A percentile compares a stretch with the other conserved stretches of the same genome.
Evolutionary conservation across 2,329 filamentous ascomycete genomes (phyloP).

Genomic region (Mycogone perniciosa): DNA sequence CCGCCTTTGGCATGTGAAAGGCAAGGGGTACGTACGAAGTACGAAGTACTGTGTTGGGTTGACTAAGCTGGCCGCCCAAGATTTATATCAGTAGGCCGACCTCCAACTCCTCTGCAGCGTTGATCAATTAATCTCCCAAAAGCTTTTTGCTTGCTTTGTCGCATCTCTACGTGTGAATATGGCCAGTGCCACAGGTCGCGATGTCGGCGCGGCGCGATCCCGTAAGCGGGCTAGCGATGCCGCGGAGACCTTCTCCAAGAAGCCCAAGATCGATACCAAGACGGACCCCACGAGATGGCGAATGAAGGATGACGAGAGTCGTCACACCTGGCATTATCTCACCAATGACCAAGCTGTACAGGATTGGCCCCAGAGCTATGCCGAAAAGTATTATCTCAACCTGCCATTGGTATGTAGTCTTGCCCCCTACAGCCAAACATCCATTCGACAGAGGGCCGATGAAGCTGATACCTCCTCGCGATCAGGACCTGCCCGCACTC

Average conservation of each 20-base stretch:
- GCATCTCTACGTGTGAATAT: constrained; percentile 16
- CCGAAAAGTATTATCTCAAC: constrained; percentile 86
- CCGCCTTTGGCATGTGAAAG: constrained; percentile 1
- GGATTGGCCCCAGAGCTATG: constrained; percentile 76
- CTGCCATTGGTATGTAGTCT: constrained; percentile 59
- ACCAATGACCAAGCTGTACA: constrained; percentile 62
- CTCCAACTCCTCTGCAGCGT: not conserved
- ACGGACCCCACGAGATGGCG: constrained; percentile 84
- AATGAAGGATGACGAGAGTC: constrained; percentile 71
- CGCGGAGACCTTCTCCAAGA: constrained; percentile 36
- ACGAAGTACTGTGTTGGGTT: no score
- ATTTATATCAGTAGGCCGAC: no score
- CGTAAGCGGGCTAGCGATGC: constrained; percentile 40
- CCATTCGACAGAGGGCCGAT: not conserved
- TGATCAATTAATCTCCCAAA: not conserved
- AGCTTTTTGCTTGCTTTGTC: not conserved
- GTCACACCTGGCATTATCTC: constrained; percentile 93
- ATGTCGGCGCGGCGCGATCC: constrained; percentile 26
- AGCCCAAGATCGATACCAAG: constrained; percentile 44
- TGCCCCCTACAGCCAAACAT: not conserved
- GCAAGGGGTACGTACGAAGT: no score
- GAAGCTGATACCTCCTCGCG: constrained; percentile 4
- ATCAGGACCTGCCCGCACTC: constrained; percentile 66
- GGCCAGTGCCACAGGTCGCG: constrained; percentile 24
- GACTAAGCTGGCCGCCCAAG: no score